Base-by-base conservation (phyloP, 2,329 filamentous ascomycete genomes). In the Ciborinia camelliae region DNA sequence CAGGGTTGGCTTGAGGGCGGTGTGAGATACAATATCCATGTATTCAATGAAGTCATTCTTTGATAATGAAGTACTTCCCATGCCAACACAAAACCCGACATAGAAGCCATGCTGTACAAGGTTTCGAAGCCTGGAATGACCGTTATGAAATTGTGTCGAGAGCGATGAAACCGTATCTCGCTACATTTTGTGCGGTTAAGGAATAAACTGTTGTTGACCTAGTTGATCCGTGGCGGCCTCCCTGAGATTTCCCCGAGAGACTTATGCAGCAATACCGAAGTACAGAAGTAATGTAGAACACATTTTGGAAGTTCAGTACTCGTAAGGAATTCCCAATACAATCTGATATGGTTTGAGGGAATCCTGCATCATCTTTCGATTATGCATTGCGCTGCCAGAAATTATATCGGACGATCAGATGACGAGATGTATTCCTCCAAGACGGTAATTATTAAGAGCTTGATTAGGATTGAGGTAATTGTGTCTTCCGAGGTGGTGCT, bases 11-110 rank as follows among this genome's bases (percentile, higher is more conserved):
- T 47, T 20, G 54, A 35, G 28, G 23, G 54, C 23, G n/a, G 28
- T 43, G 20, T 45, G 28, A 32, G 54, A 45, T 32, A n/a, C 39
- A 18, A 45, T 35, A 45, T 58, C 39, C 39, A 58, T 58, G 54
- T 47, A 32, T 58, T 26, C 6, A 9, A 47, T 58, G 54, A 58
- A 58, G 54, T 35, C 39, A 58, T 58, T 45, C 32, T 45, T 47
- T 58, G 14, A 23, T 45, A 58, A 45, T 30, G 26, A 23, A 58
- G 12, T 15, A 23, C 41, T n/a, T 45, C 28, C 32, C 23, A 32
- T 32, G 23, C 12, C 41, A 45, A 58, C 7, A 58, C 9, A 23
- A 23, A 12, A n/a, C 41, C 28, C 26, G 23, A 4, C 23, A 35
- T 12, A 35, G 7, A 15, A 23, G 30, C 50, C 18, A 58, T 35